Conservation (phyloP, 1,284 basidiomycete genomes). For the Papiliotrema terrestris region DNA sequence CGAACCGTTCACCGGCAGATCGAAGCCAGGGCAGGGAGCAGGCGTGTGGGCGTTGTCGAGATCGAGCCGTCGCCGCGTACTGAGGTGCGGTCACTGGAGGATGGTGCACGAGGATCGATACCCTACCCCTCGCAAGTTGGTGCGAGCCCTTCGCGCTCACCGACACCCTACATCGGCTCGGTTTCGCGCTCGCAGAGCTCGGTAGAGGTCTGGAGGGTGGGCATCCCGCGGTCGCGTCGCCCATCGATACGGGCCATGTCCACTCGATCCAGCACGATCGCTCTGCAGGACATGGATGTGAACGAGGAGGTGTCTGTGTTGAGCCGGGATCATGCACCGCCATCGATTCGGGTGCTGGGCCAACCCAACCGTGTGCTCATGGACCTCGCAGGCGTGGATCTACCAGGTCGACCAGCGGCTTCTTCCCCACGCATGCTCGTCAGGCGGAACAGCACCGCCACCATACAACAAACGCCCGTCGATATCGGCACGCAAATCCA, state of each 20-base stretch:
- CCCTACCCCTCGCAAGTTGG: conserved; percentile 10
- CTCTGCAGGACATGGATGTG: conserved; percentile 1
- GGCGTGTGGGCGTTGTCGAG: conserved; percentile 3
- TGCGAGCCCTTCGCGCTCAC: no score
- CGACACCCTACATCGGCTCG: neutral
- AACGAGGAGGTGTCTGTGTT: conserved; percentile 6
- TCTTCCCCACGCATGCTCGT: conserved; percentile 9
- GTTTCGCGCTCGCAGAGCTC: conserved; percentile 16
- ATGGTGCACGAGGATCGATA: conserved; percentile 17
- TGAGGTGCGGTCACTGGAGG: neutral
- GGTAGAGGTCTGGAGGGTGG: conserved; percentile 25
- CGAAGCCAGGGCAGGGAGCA: conserved; percentile 1
- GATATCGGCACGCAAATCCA: conserved; percentile 7
- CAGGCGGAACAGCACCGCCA: conserved; percentile 32
- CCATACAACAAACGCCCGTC: conserved; percentile 11
- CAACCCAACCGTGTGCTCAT: conserved; percentile 36
- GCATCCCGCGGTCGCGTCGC: conserved; percentile 14
- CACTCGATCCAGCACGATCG: conserved; percentile 11
- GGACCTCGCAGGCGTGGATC: conserved; percentile 42
- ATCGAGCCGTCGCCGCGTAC: neutral
- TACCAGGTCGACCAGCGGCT: conserved; percentile 18
- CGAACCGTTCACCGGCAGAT: conserved; percentile 3
- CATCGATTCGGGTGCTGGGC: conserved; percentile 15
- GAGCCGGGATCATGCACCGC: neutral
- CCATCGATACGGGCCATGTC: conserved; percentile 26